These are phyloP conservation scores for Trichophyton simii DNA, from an alignment of 2,329 filamentous ascomycete genomes.

Conservation along the genomic window DNA sequence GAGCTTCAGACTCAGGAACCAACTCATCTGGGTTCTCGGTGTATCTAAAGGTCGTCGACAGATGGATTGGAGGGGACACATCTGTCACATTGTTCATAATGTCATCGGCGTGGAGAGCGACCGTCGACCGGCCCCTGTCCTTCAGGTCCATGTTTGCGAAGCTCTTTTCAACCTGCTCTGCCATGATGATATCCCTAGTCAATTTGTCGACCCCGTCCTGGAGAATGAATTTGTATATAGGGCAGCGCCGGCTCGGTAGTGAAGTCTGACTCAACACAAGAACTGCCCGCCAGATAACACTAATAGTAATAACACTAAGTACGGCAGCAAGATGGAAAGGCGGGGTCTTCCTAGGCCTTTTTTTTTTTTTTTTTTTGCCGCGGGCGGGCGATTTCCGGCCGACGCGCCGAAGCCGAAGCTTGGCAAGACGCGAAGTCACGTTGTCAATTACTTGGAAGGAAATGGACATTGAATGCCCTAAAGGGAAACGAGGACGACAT, in stretches of 20 bases:
- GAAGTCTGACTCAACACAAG: too few relatives aligned
- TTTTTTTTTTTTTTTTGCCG: too few relatives aligned
- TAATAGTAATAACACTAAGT: too few relatives aligned
- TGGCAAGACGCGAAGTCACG: neutral
- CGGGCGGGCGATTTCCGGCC: neutral
- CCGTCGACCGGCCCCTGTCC: constrained; percentile 44
- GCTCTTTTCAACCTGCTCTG: neutral
- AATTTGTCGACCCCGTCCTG: too few relatives aligned
- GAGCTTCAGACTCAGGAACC: constrained; percentile 35
- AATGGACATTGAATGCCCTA: too few relatives aligned
- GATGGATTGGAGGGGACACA: constrained; percentile 78
- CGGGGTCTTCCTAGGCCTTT: too few relatives aligned
- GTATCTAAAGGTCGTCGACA: constrained; percentile 87
- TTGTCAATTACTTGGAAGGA: neutral
- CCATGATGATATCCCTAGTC: neutral
- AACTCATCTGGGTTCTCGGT: constrained; percentile 56
- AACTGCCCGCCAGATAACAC: too few relatives aligned
- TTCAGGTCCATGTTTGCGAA: constrained; percentile 7
- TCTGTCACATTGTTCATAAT: constrained; percentile 59
- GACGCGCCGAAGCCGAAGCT: neutral
- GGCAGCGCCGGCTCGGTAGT: too few relatives aligned
- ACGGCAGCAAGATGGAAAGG: too few relatives aligned
- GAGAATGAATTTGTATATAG: too few relatives aligned
- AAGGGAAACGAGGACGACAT: neutral
- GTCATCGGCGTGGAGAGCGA: constrained; percentile 73